Percentiles rank a stretch among this genome's conserved stretches.
These are phyloP conservation scores for Colletotrichum shisoi DNA, from an alignment of 2,329 filamentous ascomycete species.

Conservation along the genomic window DNA sequence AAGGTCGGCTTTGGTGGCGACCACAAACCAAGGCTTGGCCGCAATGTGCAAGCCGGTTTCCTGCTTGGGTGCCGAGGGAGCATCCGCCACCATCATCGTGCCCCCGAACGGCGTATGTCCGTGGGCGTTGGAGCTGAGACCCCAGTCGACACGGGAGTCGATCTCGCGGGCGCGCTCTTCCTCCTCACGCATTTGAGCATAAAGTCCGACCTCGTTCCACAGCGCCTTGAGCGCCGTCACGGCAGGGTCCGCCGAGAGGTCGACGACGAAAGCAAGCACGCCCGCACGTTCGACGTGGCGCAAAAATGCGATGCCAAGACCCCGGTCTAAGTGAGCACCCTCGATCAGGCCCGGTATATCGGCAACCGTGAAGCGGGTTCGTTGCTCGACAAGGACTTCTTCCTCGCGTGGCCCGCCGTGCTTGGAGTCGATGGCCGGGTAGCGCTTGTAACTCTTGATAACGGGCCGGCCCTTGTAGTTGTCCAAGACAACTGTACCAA, in stretches of 20 bases:
- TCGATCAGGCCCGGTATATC: slow-evolving; percentile 95
- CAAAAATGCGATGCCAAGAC: slow-evolving; percentile 88
- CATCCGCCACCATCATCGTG: slow-evolving; percentile 46
- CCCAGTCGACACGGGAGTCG: slow-evolving; percentile 64
- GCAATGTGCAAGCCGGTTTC: slow-evolving; percentile 73
- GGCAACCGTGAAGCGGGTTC: slow-evolving; percentile 88
- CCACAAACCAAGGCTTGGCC: slow-evolving; percentile 95
- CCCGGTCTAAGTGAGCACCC: slow-evolving; percentile 89
- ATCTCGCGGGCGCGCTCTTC: slow-evolving; percentile 72
- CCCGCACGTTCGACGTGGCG: slow-evolving; percentile 93
- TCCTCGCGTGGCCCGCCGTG: slow-evolving; percentile 51
- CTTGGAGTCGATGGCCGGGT: slow-evolving; percentile 43
- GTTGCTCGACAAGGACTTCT: slow-evolving; percentile 60
- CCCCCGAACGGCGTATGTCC: slow-evolving; percentile 32
- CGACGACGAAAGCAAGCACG: slow-evolving; percentile 91
- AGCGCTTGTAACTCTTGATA: slow-evolving; percentile 50
- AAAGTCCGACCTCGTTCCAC: slow-evolving; percentile 90
- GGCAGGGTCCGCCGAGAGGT: slow-evolving; percentile 81
- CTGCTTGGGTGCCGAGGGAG: slow-evolving; percentile 41
- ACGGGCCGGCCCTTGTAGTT: slow-evolving; percentile 78
- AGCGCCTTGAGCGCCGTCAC: slow-evolving; percentile 79
- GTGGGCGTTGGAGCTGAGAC: slow-evolving; percentile 59
- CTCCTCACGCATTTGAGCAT: slow-evolving; percentile 80
- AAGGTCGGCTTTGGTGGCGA: slow-evolving; percentile 91
- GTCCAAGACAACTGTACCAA: slow-evolving; percentile 94